Conservation (phyloP, 148 eudicot genomes). For the Persicaria maculosa region DNA sequence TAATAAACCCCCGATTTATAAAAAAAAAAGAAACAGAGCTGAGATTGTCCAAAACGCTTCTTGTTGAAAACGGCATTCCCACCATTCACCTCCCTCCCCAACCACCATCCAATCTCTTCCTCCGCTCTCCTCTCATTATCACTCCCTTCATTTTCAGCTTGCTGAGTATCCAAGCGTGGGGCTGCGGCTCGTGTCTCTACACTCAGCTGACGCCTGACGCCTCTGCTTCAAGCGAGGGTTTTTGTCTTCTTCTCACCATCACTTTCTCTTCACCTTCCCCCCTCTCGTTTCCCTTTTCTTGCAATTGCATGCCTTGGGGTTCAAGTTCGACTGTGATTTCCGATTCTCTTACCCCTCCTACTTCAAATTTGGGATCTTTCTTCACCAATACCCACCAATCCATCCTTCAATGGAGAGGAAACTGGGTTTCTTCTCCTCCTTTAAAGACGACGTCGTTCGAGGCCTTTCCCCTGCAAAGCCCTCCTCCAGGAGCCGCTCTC, state of each 20-base stretch:
- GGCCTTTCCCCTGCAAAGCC: constrained; percentile 73
- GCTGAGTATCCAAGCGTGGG: not conserved
- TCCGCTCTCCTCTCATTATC: not conserved
- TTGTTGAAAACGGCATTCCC: constrained; percentile 34
- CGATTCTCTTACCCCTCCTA: too few species aligned
- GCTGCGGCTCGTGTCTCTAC: constrained; percentile 2
- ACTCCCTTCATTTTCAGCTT: not conserved
- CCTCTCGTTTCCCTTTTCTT: not conserved
- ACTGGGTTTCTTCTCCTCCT: constrained; percentile 66
- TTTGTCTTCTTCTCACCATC: not conserved
- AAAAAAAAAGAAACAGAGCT: not conserved
- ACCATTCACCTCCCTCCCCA: not conserved
- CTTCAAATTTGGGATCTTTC: too few species aligned
- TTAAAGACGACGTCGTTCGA: constrained; percentile 70
- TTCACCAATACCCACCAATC: too few species aligned
- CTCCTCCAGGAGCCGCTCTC: constrained; percentile 39
- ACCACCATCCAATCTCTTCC: not conserved
- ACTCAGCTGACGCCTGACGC: not conserved
- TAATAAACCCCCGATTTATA: not conserved
- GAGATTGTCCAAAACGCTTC: constrained; percentile 24
- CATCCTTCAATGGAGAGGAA: constrained; percentile 52
- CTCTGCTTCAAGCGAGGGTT: constrained; percentile 12
- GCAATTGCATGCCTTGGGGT: not conserved
- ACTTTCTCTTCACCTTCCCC: constrained; percentile 8
- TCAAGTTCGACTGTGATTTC: not conserved